Conservation (phyloP, 805 yeast genomes). For the Sugiyamaella boreocaroliniensis region DNA sequence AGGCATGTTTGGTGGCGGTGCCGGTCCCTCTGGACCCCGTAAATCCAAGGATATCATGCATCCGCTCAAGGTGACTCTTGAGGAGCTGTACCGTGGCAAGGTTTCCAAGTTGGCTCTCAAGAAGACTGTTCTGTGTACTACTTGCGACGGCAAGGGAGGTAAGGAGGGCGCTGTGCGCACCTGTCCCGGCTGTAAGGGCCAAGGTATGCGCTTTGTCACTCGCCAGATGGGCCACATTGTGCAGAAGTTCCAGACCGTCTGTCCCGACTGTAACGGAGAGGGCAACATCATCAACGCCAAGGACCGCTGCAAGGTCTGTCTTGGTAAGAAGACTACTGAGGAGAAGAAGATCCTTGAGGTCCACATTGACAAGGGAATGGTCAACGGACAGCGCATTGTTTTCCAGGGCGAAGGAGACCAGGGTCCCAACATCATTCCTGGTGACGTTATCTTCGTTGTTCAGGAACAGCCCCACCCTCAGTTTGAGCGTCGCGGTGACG, state of each 20-base stretch:
- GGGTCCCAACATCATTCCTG: slow-evolving; percentile 89
- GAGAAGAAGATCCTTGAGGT: slow-evolving; percentile 94
- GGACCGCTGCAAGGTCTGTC: slow-evolving; percentile 82
- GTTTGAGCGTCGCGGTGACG: slow-evolving; percentile 85
- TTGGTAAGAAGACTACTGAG: slow-evolving; percentile 76
- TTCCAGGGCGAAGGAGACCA: slow-evolving; percentile 97
- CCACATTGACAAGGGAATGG: slow-evolving; percentile 95
- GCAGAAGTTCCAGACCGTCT: slow-evolving; percentile 92
- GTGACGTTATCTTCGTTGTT: slow-evolving; percentile 89
- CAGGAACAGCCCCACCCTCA: slow-evolving; percentile 81
- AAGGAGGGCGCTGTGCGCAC: slow-evolving; percentile 81
- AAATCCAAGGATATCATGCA: slow-evolving; percentile 90
- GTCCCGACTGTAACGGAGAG: slow-evolving; percentile 87
- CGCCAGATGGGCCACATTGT: slow-evolving; percentile 99
- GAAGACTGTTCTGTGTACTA: slow-evolving; percentile 80
- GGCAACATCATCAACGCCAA: slow-evolving; percentile 84
- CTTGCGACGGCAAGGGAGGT: slow-evolving; percentile 96
- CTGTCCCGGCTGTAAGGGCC: slow-evolving; percentile 84
- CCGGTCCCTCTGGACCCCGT: slow-evolving; percentile 71
- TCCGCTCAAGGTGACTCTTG: slow-evolving; percentile 75
- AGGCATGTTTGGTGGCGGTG: slow-evolving; percentile 40
- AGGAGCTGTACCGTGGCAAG: slow-evolving; percentile 91
- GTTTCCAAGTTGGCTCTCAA: slow-evolving; percentile 89
- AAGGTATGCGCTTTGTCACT: slow-evolving; percentile 84
- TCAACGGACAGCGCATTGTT: slow-evolving; percentile 81